Conservation (phyloP, 352 stramenopile species). For the Plasmopara muralis region DNA sequence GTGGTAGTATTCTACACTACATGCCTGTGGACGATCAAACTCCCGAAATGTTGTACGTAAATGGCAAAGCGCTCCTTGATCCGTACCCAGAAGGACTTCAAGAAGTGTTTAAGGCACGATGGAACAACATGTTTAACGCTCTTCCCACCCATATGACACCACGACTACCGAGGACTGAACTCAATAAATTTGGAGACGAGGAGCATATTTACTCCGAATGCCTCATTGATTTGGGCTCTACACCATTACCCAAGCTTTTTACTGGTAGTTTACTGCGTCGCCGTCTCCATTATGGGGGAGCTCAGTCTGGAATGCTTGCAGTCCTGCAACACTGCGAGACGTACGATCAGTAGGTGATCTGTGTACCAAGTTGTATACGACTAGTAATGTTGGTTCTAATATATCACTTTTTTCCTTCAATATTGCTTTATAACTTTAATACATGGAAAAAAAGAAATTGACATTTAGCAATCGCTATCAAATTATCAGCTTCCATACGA, state of each 20-base stretch:
- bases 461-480: no score
- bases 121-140: conserved; percentile 23
- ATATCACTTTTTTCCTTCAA: no score
- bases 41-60: conserved; percentile 20
- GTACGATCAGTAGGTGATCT: conserved; percentile 18
- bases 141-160: conserved; percentile 20
- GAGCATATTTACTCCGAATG: conserved; percentile 19
- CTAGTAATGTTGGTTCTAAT: no score
- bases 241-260: conserved; percentile 10
- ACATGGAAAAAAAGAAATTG: no score
- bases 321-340: conserved; percentile 14
- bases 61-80: conserved; percentile 18
- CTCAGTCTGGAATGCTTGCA: conserved; percentile 8
- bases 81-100: conserved; percentile 18
- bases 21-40: conserved; percentile 9
- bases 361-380: conserved; percentile 2
- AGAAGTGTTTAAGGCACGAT: conserved; percentile 6
- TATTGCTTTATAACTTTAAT: no score
- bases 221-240: conserved; percentile 12
- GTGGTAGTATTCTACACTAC: conserved; percentile 22
- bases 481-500: no score
- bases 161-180: conserved; percentile 9
- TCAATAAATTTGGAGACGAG: conserved; percentile 5
- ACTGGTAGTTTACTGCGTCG: conserved; percentile 13
- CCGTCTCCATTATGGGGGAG: conserved; percentile 15